These are phyloP conservation scores for Batkoa obscura DNA, from an alignment of 371 early-diverging fungal species.

Conservation along the genomic window DNA sequence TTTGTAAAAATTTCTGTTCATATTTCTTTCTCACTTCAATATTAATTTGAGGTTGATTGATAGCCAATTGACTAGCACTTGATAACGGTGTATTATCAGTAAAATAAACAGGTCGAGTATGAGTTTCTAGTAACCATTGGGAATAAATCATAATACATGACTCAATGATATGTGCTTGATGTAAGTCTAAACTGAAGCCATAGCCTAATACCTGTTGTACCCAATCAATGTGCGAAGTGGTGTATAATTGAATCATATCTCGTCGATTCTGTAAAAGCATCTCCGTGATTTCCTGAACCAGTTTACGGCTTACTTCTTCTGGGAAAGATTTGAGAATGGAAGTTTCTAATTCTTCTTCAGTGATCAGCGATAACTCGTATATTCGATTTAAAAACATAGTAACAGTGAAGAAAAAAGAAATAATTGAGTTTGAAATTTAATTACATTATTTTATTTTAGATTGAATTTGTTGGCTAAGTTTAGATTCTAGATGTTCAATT, in stretches of 20 bases:
- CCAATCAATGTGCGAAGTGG: conserved; percentile 60
- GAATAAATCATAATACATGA: conserved; percentile 50
- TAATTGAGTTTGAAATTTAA: too few relatives aligned
- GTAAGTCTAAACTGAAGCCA: conserved; percentile 54
- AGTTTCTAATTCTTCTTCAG: neutral
- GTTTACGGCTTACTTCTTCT: neutral
- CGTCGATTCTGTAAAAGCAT: conserved; percentile 12
- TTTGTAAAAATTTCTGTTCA: neutral
- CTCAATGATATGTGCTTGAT: conserved; percentile 14
- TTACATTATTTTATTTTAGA: too few relatives aligned
- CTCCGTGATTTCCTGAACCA: conserved; percentile 22
- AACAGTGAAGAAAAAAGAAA: too few relatives aligned
- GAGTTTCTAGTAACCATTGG: conserved; percentile 54
- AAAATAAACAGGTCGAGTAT: conserved; percentile 22
- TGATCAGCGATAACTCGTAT: neutral
- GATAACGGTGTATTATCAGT: too few relatives aligned
- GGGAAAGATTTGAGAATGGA: neutral
- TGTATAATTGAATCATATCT: conserved; percentile 29
- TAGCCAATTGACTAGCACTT: too few relatives aligned
- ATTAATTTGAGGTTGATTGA: too few relatives aligned
- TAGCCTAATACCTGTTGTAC: conserved; percentile 67
- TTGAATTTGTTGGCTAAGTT: too few relatives aligned
- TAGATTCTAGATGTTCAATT: too few relatives aligned
- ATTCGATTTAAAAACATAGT: neutral
- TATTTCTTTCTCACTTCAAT: too few relatives aligned